phyloP scores from a whole-genome alignment of 2,329 filamentous ascomycete species.

The Pestalotiopsis sp. region DNA sequence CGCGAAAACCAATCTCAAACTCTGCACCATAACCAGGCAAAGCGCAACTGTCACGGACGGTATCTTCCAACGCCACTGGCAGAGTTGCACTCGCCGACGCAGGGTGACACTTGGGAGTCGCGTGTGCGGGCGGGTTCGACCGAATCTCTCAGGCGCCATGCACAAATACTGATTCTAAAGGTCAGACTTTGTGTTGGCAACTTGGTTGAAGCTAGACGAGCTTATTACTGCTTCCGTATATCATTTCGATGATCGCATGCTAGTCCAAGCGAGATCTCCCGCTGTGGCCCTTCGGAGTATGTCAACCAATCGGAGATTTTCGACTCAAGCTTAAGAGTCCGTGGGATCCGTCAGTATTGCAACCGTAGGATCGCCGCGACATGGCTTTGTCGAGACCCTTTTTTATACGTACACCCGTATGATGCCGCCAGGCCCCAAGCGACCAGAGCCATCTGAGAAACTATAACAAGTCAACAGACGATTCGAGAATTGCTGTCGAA shows the following conservation, averaged over 20 bases:
- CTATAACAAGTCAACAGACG: not conserved
- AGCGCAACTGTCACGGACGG: not conserved
- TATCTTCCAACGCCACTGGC: not conserved
- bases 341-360: slow-evolving; percentile 6
- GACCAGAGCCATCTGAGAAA: not conserved
- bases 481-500: not conserved
- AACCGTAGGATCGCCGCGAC: not conserved
- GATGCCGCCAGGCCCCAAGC: not conserved
- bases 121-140: not conserved
- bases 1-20: not conserved
- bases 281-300: not conserved
- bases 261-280: slow-evolving; percentile 7
- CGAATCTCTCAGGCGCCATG: not conserved
- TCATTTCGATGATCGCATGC: slow-evolving; percentile 1
- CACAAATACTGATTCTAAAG: not conserved
- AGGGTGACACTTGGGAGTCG: not conserved
- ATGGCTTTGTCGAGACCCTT: not conserved
- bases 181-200: not conserved
- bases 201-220: not conserved
- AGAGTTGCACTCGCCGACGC: not conserved
- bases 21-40: not conserved
- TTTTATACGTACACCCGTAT: not conserved
- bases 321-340: not conserved
- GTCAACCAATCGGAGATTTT: slow-evolving; percentile 13
- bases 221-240: slow-evolving; percentile 7